Base-by-base conservation (phyloP, 495 filamentous ascomycete genomes). In the Penicilliopsis zonata region DNA sequence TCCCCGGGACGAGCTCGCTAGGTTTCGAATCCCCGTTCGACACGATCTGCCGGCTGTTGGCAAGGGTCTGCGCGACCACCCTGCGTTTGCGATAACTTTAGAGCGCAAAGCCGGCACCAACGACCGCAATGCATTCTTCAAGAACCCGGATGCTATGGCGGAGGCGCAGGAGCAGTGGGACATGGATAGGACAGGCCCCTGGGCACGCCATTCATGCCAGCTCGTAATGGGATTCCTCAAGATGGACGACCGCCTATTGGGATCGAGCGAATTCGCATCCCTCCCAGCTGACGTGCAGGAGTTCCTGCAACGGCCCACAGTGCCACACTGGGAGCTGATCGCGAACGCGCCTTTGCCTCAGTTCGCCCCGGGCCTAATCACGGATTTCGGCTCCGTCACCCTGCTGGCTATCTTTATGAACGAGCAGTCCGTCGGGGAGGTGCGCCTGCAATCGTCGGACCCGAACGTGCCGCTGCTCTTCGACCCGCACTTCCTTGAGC, bases 11-110 rank as follows among this genome's bases (percentile, higher is more conserved):
- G 60, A 76, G 17, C 64, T 82, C 0, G 21, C 51, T n/a, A 38
- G 63, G 19, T 67, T 61, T 48, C 36, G 50, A n/a, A 74, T 81
- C 37, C 60, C 65, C 0, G 42, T 73, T 0, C 31, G 72, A 13
- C 49, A 63, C 0, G 50, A 71, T 10, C 33, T 69, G 0, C 57
- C 67, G 4, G 55, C 55, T 8, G 50, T 79, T 19, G 76, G 74
- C 3, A 53, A 74, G 38, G 73, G 76, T 40, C 59, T 81, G 0
- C 57, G 68, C 2, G 74, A 80, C 47, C 73, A 76, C 36, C 47
- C 44, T 30, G 50, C 55, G 27, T 39, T 31, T 0, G 41, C 51
- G 1, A 9, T 61, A 0, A 21, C 41, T 18, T 34, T 50, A n/a
- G 28, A 30, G 2, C 49, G 55, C 12, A 45, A 45, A 14, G 47